phyloP scores from a whole-genome alignment of 805 yeast species.

The Metschnikowia cerradonensis region DNA sequence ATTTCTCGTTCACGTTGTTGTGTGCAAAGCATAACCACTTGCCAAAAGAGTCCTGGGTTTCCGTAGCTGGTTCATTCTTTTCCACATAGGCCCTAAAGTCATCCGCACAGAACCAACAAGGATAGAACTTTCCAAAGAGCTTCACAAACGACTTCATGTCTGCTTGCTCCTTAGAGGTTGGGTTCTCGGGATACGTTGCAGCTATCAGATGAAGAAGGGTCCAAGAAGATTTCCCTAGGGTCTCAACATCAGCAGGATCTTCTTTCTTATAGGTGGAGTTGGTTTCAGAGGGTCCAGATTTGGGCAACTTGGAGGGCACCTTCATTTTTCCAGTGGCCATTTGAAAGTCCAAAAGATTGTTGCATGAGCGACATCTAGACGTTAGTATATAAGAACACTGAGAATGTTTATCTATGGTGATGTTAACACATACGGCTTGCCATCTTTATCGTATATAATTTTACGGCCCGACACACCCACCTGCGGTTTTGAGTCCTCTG shows the following conservation, averaged over 20 bases:
- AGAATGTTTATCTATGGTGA: background rate
- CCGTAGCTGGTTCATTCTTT: slow-evolving; percentile 52
- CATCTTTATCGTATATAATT: slow-evolving; percentile 79
- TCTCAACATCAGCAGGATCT: slow-evolving; percentile 83
- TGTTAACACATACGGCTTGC: slow-evolving; percentile 73
- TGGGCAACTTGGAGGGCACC: slow-evolving; percentile 4
- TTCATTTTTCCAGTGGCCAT: slow-evolving; percentile 39
- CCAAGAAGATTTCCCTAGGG: slow-evolving; percentile 87
- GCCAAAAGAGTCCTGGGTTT: slow-evolving; percentile 74
- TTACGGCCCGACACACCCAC: slow-evolving; percentile 61
- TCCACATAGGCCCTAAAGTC: slow-evolving; percentile 68
- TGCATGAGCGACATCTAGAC: slow-evolving; percentile 79
- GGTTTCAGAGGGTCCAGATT: slow-evolving; percentile 2
- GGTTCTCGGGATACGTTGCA: slow-evolving; percentile 76
- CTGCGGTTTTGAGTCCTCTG: slow-evolving; percentile 29
- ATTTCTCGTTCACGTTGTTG: slow-evolving; percentile 81
- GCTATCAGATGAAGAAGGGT: slow-evolving; percentile 86
- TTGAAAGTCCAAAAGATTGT: slow-evolving; percentile 74
- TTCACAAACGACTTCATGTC: slow-evolving; percentile 69
- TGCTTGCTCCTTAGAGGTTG: slow-evolving; percentile 56
- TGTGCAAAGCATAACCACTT: slow-evolving; percentile 94
- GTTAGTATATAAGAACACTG: slow-evolving; percentile 6
- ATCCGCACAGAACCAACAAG: slow-evolving; percentile 90
- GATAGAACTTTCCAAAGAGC: slow-evolving; percentile 76
- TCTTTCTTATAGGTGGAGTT: slow-evolving; percentile 34